Evolutionary conservation across 2,329 filamentous ascomycete genomes (phyloP).

Genomic region (Fusarium armeniacum): DNA sequence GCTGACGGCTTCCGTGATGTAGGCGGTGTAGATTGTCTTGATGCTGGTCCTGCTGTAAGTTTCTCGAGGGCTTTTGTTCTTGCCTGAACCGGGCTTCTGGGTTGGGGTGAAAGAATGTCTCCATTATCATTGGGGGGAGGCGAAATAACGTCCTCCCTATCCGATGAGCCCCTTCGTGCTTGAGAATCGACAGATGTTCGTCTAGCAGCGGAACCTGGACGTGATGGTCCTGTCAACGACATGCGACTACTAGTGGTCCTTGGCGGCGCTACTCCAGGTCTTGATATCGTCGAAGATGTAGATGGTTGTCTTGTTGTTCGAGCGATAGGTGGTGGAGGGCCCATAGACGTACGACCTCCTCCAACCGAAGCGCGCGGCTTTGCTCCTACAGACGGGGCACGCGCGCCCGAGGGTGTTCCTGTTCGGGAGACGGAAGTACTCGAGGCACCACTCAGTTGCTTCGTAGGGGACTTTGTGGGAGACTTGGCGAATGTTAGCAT

Average conservation of each 20-base stretch:
- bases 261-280: conserved; percentile 51
- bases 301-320: conserved; percentile 62
- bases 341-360: conserved; percentile 75
- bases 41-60: conserved; percentile 59
- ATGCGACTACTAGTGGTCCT: conserved; percentile 60
- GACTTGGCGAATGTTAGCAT: conserved; percentile 65
- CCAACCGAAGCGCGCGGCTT: conserved; percentile 70
- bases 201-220: conserved; percentile 57
- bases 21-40: conserved; percentile 52
- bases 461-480: conserved; percentile 84
- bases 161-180: conserved; percentile 59
- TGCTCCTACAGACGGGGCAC: conserved; percentile 59
- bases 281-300: conserved; percentile 57
- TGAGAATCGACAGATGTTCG: conserved; percentile 63
- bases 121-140: conserved; percentile 64
- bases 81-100: conserved; percentile 65
- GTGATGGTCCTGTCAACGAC: conserved; percentile 57
- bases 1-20: conserved; percentile 50
- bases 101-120: conserved; percentile 64
- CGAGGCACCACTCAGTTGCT: conserved; percentile 73
- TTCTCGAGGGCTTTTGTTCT: conserved; percentile 67
- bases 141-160: conserved; percentile 56
- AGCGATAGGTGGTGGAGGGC: conserved; percentile 67
- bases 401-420: conserved; percentile 72
- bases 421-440: conserved; percentile 73